phyloP scores from a whole-genome alignment of 768 basidiomycete species.

The Calocybe cyanea region DNA sequence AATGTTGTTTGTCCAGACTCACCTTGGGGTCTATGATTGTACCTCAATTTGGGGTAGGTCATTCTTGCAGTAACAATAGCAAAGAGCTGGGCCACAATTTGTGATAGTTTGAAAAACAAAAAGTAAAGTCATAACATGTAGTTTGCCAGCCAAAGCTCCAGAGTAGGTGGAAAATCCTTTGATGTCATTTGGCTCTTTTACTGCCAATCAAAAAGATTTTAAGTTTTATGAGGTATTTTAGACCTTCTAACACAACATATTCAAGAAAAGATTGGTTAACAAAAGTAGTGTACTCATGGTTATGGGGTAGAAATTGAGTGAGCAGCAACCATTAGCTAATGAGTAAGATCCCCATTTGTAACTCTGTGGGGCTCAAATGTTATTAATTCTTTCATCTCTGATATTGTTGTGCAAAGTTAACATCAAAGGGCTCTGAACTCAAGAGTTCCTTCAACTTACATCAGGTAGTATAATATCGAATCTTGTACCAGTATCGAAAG shows the following conservation, averaged over 20 bases:
- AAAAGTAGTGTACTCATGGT: constrained; percentile 14
- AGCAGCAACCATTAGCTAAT: constrained; percentile 3
- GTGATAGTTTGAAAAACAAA: constrained; percentile 34
- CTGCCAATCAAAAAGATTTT: not conserved
- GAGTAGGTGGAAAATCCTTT: constrained; percentile 13
- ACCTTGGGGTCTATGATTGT: constrained; percentile 97
- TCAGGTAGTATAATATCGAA: no score
- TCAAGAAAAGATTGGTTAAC: not conserved
- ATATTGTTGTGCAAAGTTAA: no score
- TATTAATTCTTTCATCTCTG: no score
- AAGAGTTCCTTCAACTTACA: no score
- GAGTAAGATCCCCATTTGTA: constrained; percentile 13
- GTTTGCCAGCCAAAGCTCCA: constrained; percentile 3
- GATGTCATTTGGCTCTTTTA: constrained; percentile 11
- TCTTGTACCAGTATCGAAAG: no score
- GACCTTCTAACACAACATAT: not conserved
- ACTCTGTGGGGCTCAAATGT: no score
- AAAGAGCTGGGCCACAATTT: constrained; percentile 97
- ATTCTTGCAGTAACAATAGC: constrained; percentile 99
- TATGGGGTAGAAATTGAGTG: constrained; percentile 2
- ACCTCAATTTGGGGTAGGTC: constrained; percentile 95
- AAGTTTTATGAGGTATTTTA: not conserved
- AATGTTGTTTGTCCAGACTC: constrained; percentile 17
- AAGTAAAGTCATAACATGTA: not conserved
- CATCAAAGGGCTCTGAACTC: no score